Evolutionary conservation across 208 protist genomes (phyloP).

Genomic region (Angomonas ambiguus): DNA sequence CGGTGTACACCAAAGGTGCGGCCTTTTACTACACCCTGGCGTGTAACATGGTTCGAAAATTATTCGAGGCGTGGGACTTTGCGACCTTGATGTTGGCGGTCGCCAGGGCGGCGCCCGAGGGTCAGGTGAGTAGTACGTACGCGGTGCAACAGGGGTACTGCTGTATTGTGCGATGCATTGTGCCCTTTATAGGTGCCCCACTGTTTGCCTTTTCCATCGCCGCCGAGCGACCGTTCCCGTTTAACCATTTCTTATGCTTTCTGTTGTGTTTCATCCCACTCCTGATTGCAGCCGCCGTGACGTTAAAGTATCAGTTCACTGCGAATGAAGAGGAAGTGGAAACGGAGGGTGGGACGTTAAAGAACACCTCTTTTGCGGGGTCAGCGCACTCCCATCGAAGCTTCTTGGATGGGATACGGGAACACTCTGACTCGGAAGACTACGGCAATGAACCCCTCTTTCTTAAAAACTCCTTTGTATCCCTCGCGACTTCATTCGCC

Average conservation of each 20-base stretch:
- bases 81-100: conserved; percentile 17
- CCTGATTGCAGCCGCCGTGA: conserved; percentile 14
- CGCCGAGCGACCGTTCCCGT: conserved; percentile 27
- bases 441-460: conserved; percentile 20
- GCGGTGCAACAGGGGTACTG: conserved; percentile 46
- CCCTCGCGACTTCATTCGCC: conserved; percentile 40
- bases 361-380: conserved; percentile 7
- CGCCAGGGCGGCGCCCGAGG: conserved; percentile 32
- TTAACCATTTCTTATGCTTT: conserved; percentile 62
- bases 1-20: conserved; percentile 4
- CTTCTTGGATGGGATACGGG: conserved; percentile 12
- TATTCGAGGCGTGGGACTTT: conserved; percentile 10
- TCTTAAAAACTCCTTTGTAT: conserved; percentile 36
- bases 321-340: background rate
- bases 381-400: conserved; percentile 12
- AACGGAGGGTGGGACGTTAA: background rate
- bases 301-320: conserved; percentile 12
- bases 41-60: conserved; percentile 9
- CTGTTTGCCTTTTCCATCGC: conserved; percentile 57
- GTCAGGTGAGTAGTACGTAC: conserved; percentile 39
- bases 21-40: background rate
- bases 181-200: conserved; percentile 36
- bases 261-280: conserved; percentile 21
- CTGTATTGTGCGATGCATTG: conserved; percentile 42
- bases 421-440: conserved; percentile 9